phyloP scores from a whole-genome alignment of 2,329 filamentous ascomycete species.

The Dactylellina leptospora region DNA sequence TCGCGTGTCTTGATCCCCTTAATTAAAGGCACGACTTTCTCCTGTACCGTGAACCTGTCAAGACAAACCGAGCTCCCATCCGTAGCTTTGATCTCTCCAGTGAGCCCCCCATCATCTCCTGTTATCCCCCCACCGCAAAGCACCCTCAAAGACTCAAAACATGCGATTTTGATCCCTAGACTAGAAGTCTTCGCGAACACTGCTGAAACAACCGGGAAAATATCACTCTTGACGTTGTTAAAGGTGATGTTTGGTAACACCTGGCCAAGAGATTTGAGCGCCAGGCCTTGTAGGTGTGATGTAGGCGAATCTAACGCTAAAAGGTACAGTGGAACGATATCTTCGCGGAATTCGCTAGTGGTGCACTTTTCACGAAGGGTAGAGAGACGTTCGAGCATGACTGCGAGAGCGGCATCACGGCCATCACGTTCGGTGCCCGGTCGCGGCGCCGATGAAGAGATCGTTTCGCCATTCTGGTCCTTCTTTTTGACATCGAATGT shows the following conservation, averaged over 20 bases:
- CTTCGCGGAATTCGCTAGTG: conserved; percentile 94
- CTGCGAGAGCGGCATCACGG: conserved; percentile 89
- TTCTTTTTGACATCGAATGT: conserved; percentile 68
- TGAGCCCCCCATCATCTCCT: conserved; percentile 58
- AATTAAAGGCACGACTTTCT: conserved; percentile 90
- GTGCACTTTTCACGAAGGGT: conserved; percentile 81
- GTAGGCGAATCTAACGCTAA: conserved; percentile 87
- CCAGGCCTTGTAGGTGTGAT: conserved; percentile 85
- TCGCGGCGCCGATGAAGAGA: conserved; percentile 44
- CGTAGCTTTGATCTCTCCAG: conserved; percentile 65
- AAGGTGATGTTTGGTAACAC: conserved; percentile 93
- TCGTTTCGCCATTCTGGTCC: conserved; percentile 12
- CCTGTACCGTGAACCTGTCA: conserved; percentile 98
- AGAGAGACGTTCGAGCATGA: conserved; percentile 83
- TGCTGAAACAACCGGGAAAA: conserved; percentile 88
- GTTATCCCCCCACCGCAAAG: conserved; percentile 80
- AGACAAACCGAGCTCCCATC: conserved; percentile 77
- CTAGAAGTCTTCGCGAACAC: conserved; percentile 95
- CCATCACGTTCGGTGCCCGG: conserved; percentile 63
- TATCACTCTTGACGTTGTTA: conserved; percentile 93
- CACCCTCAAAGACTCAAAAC: conserved; percentile 86
- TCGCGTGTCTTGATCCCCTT: conserved; percentile 97
- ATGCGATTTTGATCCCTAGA: conserved; percentile 91
- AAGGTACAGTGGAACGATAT: conserved; percentile 85
- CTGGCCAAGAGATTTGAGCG: conserved; percentile 77